Evolutionary conservation across 2,329 filamentous ascomycete species (phyloP), one percentile per base, ranked within the genome.

Genomic region (Paecilomyces sp.): DNA sequence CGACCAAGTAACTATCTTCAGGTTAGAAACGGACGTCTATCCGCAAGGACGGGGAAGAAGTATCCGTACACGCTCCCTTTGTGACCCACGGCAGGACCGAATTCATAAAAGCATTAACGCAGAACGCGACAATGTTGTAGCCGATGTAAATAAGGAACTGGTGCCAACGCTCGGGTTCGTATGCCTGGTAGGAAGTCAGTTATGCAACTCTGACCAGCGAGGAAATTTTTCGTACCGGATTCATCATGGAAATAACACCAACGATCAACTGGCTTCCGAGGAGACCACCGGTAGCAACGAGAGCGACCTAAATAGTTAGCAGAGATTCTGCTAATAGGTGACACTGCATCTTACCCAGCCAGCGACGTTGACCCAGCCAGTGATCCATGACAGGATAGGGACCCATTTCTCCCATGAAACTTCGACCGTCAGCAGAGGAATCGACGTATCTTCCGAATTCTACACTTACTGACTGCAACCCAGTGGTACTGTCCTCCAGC

Each of bases 111-210:
- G 85, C 83, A 63, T 91, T 91, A 71, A 90, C 76, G 55, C 83
- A 59, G 60, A 90, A 84, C 2, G 85, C 85, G 15, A 83, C 72
- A 24, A 85, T 60, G 5, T 84, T 87, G 68, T 86, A 87, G 6
- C 73, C 86, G 53, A 88, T 80, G 71, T 90, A 91, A 55, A 91
- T 86, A 30, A 90, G 76, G 71, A 91, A 91, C 64, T 89, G 85
- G 66, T 91, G 88, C 86, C 88, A 91, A 3, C 83, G 68, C 67
- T 87, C 72, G 1, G 82, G 61, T 24, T 79, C 75, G 67, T 87
- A 90, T 56, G 53, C 52, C 71, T 67, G 11, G 8, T 24, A 24
- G 9, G 15, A 47, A 47, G 41, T 47, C 41, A 47, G 41, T 22
- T 18, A 47, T 18, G 41, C 18, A 9, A 18, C 9, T 22, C 7